Base-by-base conservation (phyloP, 805 yeast genomes). In the Metschnikowia shivogae region DNA sequence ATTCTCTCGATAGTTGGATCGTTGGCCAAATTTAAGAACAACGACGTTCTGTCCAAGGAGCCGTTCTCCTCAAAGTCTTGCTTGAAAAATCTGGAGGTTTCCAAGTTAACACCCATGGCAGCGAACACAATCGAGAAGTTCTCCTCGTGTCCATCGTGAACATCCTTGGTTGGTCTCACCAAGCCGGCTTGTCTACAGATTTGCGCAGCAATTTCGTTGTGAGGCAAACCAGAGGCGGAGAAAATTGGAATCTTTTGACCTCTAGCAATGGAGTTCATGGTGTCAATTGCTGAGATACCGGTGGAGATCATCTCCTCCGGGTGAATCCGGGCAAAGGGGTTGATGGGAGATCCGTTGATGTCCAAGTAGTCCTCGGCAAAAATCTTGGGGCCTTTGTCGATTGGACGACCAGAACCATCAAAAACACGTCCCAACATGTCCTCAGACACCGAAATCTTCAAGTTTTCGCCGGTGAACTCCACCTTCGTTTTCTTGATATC, bases 281-380 rank as follows among this genome's bases (percentile, higher is more conserved):
- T 90, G 69, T 93, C 99, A 64, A 93, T 93, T 41, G 99, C 97
- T 39, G 97, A 90, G 53, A 93, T 79, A 80, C 99, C 99, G 14
- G 99, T 95, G 43, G 97, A 89, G 60, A 93, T 93, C 99, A 93
- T 93, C 76, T 93, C 99, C 77, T 93, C 99, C 27, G 99, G 99
- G 67, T 95, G 95, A 58, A 93, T 93, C 74, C 99, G 90, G 36
- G 97, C 95, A 67, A 72, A 93, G 44, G 99, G 99, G 65, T 93
- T 93, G 70, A 93, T 93, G 62, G 99, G 98, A 35, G 98, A 89
- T 47, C 99, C 99, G 67, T 93, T 95, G 65, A 93, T 95, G 69
- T 93, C 99, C 68, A 93, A 77, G 70, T 89, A 93, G 68, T 93
- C 99, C 71, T 93, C 99, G 46, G 99, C 99, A 63, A 93, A 86